phyloP scores from a whole-genome alignment of 257 asterid genomes.

The Eucommia ulmoides region DNA sequence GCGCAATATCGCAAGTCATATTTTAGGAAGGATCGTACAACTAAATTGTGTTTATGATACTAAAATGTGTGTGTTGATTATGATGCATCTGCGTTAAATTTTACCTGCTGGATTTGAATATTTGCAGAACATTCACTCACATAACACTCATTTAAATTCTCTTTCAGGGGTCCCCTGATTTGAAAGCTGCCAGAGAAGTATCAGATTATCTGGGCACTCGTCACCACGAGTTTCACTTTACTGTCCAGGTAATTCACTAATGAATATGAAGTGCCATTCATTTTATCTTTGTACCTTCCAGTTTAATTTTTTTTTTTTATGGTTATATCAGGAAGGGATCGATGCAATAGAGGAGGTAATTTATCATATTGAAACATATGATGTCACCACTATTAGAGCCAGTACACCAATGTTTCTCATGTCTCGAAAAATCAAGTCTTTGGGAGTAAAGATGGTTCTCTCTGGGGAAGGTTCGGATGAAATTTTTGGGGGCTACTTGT shows the following conservation, averaged over 20 bases:
- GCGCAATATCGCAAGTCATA: too few relatives aligned
- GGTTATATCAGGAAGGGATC: constrained; percentile 78
- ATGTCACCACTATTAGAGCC: constrained; percentile 95
- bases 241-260: constrained; percentile 66
- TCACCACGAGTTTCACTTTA: constrained; percentile 91
- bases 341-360: constrained; percentile 97
- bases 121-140: too few relatives aligned
- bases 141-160: too few relatives aligned
- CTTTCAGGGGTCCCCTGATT: constrained; percentile 87
- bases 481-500: constrained; percentile 94
- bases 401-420: constrained; percentile 98
- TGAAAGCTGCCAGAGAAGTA: constrained; percentile 95
- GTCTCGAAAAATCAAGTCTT: constrained; percentile 88
- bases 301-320: constrained; percentile 10
- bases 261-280: background rate
- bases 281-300: constrained; percentile 2
- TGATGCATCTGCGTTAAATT: too few relatives aligned
- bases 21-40: too few relatives aligned
- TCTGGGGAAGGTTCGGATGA: constrained; percentile 99
- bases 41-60: too few relatives aligned
- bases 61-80: too few relatives aligned
- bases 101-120: too few relatives aligned
- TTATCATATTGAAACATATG: constrained; percentile 90
- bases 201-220: constrained; percentile 90
- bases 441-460: constrained; percentile 96